Conservation (phyloP, 2,329 filamentous ascomycete species). For the Alternaria gaisen region DNA sequence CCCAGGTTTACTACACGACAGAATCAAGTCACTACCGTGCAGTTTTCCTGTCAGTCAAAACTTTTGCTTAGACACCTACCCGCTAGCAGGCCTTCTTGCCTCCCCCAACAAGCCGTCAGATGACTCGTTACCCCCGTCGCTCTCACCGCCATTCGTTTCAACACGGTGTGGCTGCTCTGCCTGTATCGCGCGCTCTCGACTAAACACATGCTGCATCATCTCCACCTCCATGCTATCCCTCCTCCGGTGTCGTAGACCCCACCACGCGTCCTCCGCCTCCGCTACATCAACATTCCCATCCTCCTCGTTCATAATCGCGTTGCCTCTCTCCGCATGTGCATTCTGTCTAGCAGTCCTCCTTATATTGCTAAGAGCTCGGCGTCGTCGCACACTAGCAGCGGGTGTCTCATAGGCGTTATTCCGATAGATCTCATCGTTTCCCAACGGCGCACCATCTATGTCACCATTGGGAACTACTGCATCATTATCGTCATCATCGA, state of each 20-base stretch:
- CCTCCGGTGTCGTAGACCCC: neutral
- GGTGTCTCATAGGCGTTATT: neutral
- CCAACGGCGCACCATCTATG: too few relatives aligned
- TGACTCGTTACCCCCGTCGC: neutral
- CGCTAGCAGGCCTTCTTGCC: neutral
- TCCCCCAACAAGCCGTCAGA: neutral
- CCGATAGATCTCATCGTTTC: neutral
- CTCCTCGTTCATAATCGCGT: too few relatives aligned
- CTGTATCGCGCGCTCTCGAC: neutral
- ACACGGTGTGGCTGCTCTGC: neutral
- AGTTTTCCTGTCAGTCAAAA: too few relatives aligned
- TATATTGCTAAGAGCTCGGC: neutral
- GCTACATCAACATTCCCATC: neutral
- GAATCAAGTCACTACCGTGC: too few relatives aligned
- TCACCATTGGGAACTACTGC: too few relatives aligned
- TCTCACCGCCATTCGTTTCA: neutral
- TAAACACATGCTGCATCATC: neutral
- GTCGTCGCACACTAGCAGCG: neutral
- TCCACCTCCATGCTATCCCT: neutral
- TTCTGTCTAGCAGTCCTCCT: neutral
- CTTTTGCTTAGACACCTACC: neutral
- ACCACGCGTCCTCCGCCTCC: neutral
- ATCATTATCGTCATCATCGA: neutral
- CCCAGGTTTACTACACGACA: too few relatives aligned
- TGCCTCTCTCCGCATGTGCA: neutral